Conservation (phyloP, 164 flowering plant species). For the Malania oleifera region DNA sequence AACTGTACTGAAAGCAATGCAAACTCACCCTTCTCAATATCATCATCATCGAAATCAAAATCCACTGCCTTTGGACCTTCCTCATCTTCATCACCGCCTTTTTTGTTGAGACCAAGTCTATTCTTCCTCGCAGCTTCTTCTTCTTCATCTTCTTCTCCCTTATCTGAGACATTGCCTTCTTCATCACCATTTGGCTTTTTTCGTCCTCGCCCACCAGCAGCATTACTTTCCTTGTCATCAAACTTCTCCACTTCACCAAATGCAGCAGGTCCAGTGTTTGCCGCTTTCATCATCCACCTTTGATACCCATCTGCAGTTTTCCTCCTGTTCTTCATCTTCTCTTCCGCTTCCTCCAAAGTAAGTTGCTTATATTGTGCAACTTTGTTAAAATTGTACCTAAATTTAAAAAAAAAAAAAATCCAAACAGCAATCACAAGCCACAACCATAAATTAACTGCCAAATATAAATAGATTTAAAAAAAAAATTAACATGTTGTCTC, state of each 20-base stretch:
- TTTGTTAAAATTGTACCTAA: constrained; percentile 90
- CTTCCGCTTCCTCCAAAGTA: constrained; percentile 98
- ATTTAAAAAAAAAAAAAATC: neutral
- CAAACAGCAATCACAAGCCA: constrained; percentile 3
- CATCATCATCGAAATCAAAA: constrained; percentile 85
- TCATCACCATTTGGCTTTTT: constrained; percentile 56
- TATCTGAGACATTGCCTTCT: constrained; percentile 73
- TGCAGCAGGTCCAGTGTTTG: constrained; percentile 86
- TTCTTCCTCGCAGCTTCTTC: constrained; percentile 77
- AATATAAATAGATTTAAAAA: neutral
- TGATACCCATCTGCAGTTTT: constrained; percentile 91
- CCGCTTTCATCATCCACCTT: constrained; percentile 99
- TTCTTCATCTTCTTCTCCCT: constrained; percentile 85
- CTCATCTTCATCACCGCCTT: constrained; percentile 75
- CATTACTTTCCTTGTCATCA: constrained; percentile 54
- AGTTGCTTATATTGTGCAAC: constrained; percentile 99
- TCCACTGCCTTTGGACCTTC: constrained; percentile 88
- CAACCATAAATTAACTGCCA: neutral
- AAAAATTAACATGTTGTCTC: too few relatives aligned
- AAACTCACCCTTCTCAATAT: constrained; percentile 86
- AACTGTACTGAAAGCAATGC: too few relatives aligned
- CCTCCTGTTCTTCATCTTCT: constrained; percentile 88
- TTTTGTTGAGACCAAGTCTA: constrained; percentile 70
- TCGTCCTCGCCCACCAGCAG: constrained; percentile 46
- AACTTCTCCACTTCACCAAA: constrained; percentile 71